Evolutionary conservation across 2,329 filamentous ascomycete genomes (phyloP), one percentile per base, ranked within the genome.

Genomic region (Arthrobotrys sinensis): DNA sequence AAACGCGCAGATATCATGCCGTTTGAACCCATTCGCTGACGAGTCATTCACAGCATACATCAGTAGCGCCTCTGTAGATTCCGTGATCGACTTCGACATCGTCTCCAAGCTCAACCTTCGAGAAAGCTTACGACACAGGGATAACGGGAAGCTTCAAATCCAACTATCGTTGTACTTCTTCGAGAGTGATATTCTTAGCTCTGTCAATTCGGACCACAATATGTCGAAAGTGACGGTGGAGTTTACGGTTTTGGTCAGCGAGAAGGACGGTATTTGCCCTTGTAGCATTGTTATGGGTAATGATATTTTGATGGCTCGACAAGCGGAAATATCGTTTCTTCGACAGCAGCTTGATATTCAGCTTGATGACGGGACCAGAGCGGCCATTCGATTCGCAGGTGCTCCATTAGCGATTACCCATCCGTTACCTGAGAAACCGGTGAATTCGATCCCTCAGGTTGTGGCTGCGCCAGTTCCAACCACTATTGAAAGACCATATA

Each of bases 1-100:
- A 81, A 95, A 93, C 28, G 92, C 91, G 40, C 91, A 93, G 82
- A 98, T 97, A 85, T 95, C 94, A 12, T 95, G 97, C 83, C 91
- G 92, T 80, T 92, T 93, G 8, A 88, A 98, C 14, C 87, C 97
- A 4, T 98, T 98, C 83, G 96, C 94, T 40, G 94, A 94, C 38
- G 88, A 78, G 52, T 65, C 62, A 32, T 78, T 78, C 67, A 67
- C 75, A 21, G 75, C 67, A 2, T 78, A 67, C 52, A 67, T 98
- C 1, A 98, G 96, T 84, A 95, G 93, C 1, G 96, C 95, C 1
- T 97, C 96, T 4, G 94, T 94, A 84, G 91, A 90, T 81, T 98
- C 96, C 0, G 90, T 90, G n/a, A 86, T 99, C 53, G 92, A 96
- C 70, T 78, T 53, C 28, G 75, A 78, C 45, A 78, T 78, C n/a